Base-by-base conservation (phyloP, 2,329 filamentous ascomycete species). In the Penicillium sp. region DNA sequence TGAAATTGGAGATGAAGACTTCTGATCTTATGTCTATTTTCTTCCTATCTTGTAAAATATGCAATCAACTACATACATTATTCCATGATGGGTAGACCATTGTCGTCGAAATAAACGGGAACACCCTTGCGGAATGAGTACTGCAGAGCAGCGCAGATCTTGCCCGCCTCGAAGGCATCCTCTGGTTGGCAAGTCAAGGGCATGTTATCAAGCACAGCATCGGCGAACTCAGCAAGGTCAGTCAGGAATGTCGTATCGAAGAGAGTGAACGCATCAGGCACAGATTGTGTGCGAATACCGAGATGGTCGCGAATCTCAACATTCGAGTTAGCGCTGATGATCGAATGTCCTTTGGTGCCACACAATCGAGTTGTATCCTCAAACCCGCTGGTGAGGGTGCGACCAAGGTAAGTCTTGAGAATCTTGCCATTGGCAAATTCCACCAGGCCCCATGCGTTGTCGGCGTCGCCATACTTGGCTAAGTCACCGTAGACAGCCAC, bases 391-490 rank as follows among this genome's bases (percentile, higher is more conserved):
- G 66, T 71, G 44, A 72, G 65, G 4, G 71, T 74, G 46, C 71
- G 71, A 25, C 71, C 68, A 8, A 73, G 60, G 60, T 71, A 66
- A 4, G 67, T 65, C n/a, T 63, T 71, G 39, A 73, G 57, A 29
- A 73, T 59, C 56, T 72, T 74, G 58, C 71, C 71, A 52, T 72
- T 72, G 60, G 68, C 63, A 55, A 69, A 73, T 57, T 74, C 71
- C 8, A 74, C 68, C 8, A 74, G 58, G 8, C 65, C 71, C 68
- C 68, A 72, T 29, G 64, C 71, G 53, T 56, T 58, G 29, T 58
- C 56, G 15, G 52, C 53, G 38, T 58, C 56, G 32, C 56, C 56
- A 27, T 53, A 58, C 27, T 58, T 58, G 25, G 53, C 50, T 15
- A 58, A 41, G 46, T 58, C 56, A 3, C 46, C 18, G 39, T 58